phyloP scores from a whole-genome alignment of 78 protist species.

The Ministeria vibrans region DNA sequence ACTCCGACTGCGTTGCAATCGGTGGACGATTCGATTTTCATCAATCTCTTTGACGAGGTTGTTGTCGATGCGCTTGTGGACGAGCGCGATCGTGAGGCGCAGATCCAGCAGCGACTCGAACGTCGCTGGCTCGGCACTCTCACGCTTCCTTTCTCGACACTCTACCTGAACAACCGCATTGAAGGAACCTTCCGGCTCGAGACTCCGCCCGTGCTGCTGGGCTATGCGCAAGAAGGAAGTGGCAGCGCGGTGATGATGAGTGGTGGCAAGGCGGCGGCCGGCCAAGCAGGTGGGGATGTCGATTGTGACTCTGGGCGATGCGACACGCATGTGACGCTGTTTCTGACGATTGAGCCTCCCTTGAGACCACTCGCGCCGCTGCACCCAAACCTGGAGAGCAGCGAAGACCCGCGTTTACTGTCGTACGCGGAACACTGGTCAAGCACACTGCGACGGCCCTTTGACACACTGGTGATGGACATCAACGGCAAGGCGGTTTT shows the following conservation, averaged over 20 bases:
- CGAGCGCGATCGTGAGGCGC: background rate
- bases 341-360: constrained; percentile 1
- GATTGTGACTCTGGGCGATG: background rate
- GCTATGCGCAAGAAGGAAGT: background rate
- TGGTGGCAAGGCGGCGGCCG: background rate
- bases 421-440: background rate
- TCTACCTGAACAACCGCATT: background rate
- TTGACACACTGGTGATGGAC: background rate
- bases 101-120: background rate
- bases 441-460: background rate
- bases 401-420: background rate
- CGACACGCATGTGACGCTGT: background rate
- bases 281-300: background rate
- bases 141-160: background rate
- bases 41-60: constrained; percentile 11
- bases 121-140: constrained; percentile 10
- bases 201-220: constrained; percentile 1
- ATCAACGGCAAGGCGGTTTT: background rate
- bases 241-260: no score
- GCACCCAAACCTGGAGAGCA: background rate
- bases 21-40: background rate
- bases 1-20: background rate
- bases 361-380: background rate
- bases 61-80: background rate
- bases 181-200: constrained; percentile 10